Conservation (phyloP, 2,329 filamentous ascomycete species). For the Verticillium alfalfae region DNA sequence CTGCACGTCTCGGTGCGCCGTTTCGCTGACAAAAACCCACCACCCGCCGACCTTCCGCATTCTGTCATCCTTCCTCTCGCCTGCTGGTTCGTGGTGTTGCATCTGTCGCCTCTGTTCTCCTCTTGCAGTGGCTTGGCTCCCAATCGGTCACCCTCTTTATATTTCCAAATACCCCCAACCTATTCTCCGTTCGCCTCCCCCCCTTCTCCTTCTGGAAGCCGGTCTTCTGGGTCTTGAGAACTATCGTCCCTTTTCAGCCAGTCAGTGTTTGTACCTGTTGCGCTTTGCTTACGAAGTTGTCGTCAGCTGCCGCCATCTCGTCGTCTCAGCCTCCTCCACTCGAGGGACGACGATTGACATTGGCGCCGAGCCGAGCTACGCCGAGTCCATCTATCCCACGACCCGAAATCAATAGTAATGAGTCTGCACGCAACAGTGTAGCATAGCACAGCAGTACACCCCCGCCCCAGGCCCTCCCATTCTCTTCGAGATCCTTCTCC, state of each 20-base stretch:
- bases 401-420: neutral
- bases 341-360: neutral
- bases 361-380: neutral
- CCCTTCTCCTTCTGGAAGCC: conserved; percentile 6
- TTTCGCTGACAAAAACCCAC: conserved; percentile 3
- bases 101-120: neutral
- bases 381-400: neutral
- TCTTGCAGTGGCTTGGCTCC: neutral
- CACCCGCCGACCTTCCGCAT: conserved; percentile 2
- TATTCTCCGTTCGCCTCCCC: neutral
- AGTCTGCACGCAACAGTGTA: neutral
- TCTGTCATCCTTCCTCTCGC: neutral
- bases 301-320: neutral
- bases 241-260: neutral
- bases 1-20: neutral
- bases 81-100: neutral
- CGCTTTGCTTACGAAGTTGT: neutral
- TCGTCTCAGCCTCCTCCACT: neutral
- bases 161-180: neutral
- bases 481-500: neutral
- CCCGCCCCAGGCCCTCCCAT: neutral
- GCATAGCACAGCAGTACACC: neutral
- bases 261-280: neutral
- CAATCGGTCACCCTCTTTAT: neutral
- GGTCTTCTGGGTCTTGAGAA: conserved; percentile 9